phyloP scores from a whole-genome alignment of 305 asterid genomes.

The Solanum hybrid region DNA sequence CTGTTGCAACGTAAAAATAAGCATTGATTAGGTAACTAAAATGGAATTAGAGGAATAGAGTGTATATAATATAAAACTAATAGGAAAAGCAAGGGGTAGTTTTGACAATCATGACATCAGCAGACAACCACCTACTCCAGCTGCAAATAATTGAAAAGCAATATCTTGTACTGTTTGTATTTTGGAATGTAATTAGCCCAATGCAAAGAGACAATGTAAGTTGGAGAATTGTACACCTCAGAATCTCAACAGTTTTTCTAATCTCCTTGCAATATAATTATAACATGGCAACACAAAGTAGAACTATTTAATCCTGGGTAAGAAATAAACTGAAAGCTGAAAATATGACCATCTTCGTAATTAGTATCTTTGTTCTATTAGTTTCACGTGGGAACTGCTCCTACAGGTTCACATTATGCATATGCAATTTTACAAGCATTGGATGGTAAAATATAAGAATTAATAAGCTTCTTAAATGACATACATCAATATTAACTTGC shows the following conservation, averaged over 20 bases:
- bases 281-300: background rate
- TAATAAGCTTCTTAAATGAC: constrained; percentile 5
- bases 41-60: background rate
- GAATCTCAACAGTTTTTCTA: background rate
- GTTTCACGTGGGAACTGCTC: background rate
- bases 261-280: background rate
- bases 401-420: background rate
- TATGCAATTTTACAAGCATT: background rate
- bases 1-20: background rate
- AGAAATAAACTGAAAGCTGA: background rate
- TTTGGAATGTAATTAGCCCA: background rate
- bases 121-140: background rate
- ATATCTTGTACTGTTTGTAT: background rate
- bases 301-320: background rate
- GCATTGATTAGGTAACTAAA: background rate
- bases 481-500: constrained; percentile 73
- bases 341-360: background rate
- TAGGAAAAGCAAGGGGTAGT: background rate
- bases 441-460: background rate
- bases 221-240: background rate
- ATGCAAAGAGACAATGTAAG: background rate
- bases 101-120: background rate
- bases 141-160: background rate
- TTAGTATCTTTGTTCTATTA: background rate
- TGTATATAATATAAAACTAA: background rate